phyloP scores from a whole-genome alignment of 768 basidiomycete species.

The Paxillus rubicundulus region DNA sequence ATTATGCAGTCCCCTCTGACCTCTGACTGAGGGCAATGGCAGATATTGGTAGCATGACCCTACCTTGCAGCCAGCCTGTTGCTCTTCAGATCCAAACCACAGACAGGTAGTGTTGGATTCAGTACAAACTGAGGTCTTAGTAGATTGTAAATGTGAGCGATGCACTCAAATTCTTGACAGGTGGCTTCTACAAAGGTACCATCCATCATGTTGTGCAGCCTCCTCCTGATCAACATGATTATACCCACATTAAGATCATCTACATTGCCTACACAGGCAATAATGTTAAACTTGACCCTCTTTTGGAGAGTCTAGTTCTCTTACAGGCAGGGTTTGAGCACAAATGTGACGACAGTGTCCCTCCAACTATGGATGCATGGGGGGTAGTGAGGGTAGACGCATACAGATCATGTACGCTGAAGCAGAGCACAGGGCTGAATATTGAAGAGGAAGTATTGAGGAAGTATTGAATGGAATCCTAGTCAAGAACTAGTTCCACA shows the following conservation, averaged over 20 bases:
- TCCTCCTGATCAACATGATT: constrained; percentile 45
- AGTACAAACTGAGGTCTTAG: constrained; percentile 14
- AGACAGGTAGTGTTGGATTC: constrained; percentile 55
- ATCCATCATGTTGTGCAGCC: constrained; percentile 59
- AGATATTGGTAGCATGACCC: constrained; percentile 52
- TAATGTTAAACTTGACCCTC: constrained; percentile 42
- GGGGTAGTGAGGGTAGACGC: constrained; percentile 45
- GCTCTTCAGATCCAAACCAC: constrained; percentile 49
- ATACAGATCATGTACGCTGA: constrained; percentile 46
- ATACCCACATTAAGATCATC: constrained; percentile 50
- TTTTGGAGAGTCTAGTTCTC: constrained; percentile 46
- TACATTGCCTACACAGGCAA: constrained; percentile 55
- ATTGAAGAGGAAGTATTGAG: constrained; percentile 51
- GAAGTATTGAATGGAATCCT: constrained; percentile 45
- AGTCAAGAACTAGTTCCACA: constrained; percentile 42
- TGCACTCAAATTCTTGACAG: constrained; percentile 52
- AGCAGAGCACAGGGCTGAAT: constrained; percentile 34
- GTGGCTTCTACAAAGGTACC: constrained; percentile 53
- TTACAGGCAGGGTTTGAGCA: constrained; percentile 38
- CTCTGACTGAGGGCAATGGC: not conserved
- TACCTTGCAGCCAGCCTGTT: constrained; percentile 56
- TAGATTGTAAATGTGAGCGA: constrained; percentile 57
- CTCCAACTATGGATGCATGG: constrained; percentile 51
- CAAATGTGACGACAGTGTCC: constrained; percentile 35
- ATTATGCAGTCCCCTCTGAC: not conserved